Evolutionary conservation across 495 filamentous ascomycete genomes (phyloP).

Genomic region (Xylaria sp.): DNA sequence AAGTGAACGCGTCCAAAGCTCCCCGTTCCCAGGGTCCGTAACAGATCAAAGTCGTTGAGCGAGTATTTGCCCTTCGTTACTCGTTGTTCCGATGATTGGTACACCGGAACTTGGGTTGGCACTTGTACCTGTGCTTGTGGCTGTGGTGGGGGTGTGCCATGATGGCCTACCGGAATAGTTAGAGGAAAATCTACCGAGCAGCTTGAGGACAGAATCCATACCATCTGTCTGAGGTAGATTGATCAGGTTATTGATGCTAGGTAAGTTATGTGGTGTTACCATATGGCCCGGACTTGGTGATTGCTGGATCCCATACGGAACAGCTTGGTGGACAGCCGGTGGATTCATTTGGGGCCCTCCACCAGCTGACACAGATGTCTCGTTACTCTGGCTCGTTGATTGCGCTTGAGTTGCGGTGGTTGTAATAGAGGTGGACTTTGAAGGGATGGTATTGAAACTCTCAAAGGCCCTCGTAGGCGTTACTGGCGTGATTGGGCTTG

Average conservation of each 20-base stretch:
- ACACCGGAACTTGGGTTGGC: slow-evolving; percentile 33
- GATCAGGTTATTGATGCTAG: slow-evolving; percentile 75
- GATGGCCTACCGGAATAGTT: slow-evolving; percentile 35
- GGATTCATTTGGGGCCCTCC: slow-evolving; percentile 43
- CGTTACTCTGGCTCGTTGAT: slow-evolving; percentile 31
- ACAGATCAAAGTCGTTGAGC: slow-evolving; percentile 82
- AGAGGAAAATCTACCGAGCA: slow-evolving; percentile 40
- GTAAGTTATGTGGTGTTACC: slow-evolving; percentile 61
- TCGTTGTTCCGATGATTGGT: slow-evolving; percentile 52
- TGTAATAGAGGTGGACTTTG: slow-evolving; percentile 47
- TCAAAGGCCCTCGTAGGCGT: slow-evolving; percentile 57
- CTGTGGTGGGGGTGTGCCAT: slow-evolving; percentile 49
- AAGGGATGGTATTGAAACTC: slow-evolving; percentile 44
- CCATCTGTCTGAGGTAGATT: slow-evolving; percentile 65
- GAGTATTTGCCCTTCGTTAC: slow-evolving; percentile 98
- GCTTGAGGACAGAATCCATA: slow-evolving; percentile 33
- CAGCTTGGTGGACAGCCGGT: slow-evolving; percentile 35
- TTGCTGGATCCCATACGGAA: slow-evolving; percentile 40
- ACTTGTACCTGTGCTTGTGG: slow-evolving; percentile 30
- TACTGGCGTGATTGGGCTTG: slow-evolving; percentile 64
- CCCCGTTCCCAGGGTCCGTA: slow-evolving; percentile 91
- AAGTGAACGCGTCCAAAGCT: slow-evolving; percentile 97
- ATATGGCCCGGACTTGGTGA: slow-evolving; percentile 36
- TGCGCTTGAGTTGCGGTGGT: slow-evolving; percentile 40
- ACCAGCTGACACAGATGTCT: slow-evolving; percentile 39